Evolutionary conservation across 2,329 filamentous ascomycete genomes (phyloP).

Genomic region (Diaporthe sp.): DNA sequence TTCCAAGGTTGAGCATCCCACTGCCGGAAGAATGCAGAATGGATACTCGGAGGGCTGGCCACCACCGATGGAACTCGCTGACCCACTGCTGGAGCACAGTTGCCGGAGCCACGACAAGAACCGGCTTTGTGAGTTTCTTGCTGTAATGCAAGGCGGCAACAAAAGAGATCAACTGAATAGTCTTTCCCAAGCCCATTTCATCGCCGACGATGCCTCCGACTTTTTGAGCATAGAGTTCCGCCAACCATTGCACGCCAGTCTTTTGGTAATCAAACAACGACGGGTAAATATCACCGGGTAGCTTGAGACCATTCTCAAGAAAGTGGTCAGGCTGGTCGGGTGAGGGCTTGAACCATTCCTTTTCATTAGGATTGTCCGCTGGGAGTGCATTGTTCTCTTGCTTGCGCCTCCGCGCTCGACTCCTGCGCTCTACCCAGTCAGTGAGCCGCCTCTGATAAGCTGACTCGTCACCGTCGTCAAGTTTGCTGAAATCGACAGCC

Average conservation of each 20-base stretch:
- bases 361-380: slow-evolving; percentile 57
- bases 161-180: slow-evolving; percentile 76
- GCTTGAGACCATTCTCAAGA: slow-evolving; percentile 80
- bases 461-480: slow-evolving; percentile 91
- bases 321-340: slow-evolving; percentile 83
- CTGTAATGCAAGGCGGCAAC: slow-evolving; percentile 94
- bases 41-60: slow-evolving; percentile 96
- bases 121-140: slow-evolving; percentile 83
- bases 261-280: slow-evolving; percentile 97
- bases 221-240: slow-evolving; percentile 88
- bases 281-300: slow-evolving; percentile 94
- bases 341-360: slow-evolving; percentile 88
- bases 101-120: slow-evolving; percentile 92
- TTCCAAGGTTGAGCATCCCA: slow-evolving; percentile 88
- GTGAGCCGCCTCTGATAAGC: slow-evolving; percentile 82
- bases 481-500: slow-evolving; percentile 63
- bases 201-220: slow-evolving; percentile 96
- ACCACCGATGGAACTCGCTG: slow-evolving; percentile 98
- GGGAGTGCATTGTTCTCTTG: slow-evolving; percentile 47
- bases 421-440: slow-evolving; percentile 75
- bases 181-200: slow-evolving; percentile 99
- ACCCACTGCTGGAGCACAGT: slow-evolving; percentile 98
- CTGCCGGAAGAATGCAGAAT: slow-evolving; percentile 96
- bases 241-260: slow-evolving; percentile 95
- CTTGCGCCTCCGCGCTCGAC: slow-evolving; percentile 53